Evolutionary conservation across 1,284 basidiomycete species (phyloP), one percentile per base, ranked within the genome.

Genomic region (Tilletiaria anomala): DNA sequence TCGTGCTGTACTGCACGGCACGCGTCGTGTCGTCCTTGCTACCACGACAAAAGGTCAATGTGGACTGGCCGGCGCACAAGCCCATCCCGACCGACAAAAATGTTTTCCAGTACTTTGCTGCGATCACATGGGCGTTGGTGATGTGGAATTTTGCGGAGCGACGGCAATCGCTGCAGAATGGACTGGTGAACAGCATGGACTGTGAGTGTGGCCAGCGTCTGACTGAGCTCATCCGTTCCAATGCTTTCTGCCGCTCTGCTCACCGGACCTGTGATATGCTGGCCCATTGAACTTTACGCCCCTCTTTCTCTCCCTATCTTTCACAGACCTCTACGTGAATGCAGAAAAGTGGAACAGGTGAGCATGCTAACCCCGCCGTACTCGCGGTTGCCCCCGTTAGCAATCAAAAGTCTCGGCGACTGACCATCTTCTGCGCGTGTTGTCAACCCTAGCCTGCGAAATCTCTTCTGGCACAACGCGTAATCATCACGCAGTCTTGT

Each of bases 61-160:
- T 48, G 12, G 43, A 51, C 50, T 56, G 54, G 51, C 60, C 61
- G 6, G 39, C 50, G 22, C 51, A 53, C 21, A 57, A 54, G 42
- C 61, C 68, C 8, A 55, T 53, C 23, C 59, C 69, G 8, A 65
- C 69, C 73, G 78, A 68, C 66, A 70, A 80, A 32, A 73, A 75
- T 19, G 79, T 84, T 60, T 96, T 94, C 70, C 78, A 83, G 2
- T 65, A 83, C 23, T 88, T 94, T 57, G 85, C 91, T 2, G 84
- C 89, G 0, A 53, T 94, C 22, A 78, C 81, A 26, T 97, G 91
- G 91, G 91, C 86, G 32, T 34, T 40, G n/a, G 87, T 93, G 36
- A 96, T 97, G 91, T 97, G 83, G 77, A 72, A 93, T 48, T 96
- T 91, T 75, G 74, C 79, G 57, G 75, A 91, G 67, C 73, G 78